Evolutionary conservation across 805 yeast genomes (phyloP), one percentile per base, ranked within the genome.

Genomic region (Zygosaccharomyces kombuchaensis): DNA sequence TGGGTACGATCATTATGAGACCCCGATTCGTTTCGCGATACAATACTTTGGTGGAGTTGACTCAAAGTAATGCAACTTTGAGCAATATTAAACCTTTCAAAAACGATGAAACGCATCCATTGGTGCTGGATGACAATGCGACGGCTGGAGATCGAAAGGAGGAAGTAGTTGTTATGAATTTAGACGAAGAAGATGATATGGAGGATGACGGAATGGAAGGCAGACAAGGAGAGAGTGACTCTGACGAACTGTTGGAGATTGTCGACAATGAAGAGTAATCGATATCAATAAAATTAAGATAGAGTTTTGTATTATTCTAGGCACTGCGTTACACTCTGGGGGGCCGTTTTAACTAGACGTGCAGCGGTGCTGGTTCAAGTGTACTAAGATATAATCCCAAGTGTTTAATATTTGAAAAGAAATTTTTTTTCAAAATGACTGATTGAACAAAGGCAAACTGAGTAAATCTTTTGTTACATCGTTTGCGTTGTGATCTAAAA

Each of bases 1-100:
- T 48, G 10, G 57, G 52, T 6, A 41, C 40, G 8, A 46, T 65
- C 1, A 43, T 40, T 3, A 47, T 56, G 13, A 57, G 59, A 31
- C 58, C 57, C 10, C 54, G 70, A 21, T 66, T 66, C 55, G 64
- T 65, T 1, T 55, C 63, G 2, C 58, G 70, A 14, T 66, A 60
- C 44, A 66, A 66, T 38, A 55, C 62, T 1, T 41, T 66, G 23
- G 69, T 66, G 1, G 70, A 66, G 41, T 34, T 64, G 26, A 58
- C 67, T 6, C 66, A 63, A 30, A 61, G 62, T 36, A 44, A 50
- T 25, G 69, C 68, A 2, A 60, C 65, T 8, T 50, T 66, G 12
- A 40, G 48, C 4, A 62, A 62, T 31, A 57, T 62, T 4, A 49
- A 48, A 26, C 67, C 66, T 1, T 66, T 64, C 43, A 52, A 61